Percentiles rank a stretch among this genome's conserved stretches.
Evolutionary conservation across 2,329 filamentous ascomycete species (phyloP).

Genomic region (Cercospora citrullina): DNA sequence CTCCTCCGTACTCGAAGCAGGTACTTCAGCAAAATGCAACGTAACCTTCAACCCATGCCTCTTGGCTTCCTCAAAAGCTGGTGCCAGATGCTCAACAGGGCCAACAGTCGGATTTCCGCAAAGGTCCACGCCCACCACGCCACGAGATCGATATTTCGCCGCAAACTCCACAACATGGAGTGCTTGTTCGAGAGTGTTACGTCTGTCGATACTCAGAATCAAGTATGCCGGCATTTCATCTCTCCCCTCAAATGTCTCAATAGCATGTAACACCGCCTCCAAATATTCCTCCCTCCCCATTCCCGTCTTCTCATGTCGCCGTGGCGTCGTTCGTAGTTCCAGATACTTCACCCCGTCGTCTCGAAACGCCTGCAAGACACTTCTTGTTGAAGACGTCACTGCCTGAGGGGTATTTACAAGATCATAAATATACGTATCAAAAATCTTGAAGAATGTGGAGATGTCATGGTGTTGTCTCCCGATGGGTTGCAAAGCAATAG

Average conservation of each 20-base stretch:
- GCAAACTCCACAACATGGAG: constrained; percentile 65
- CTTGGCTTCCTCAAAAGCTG: constrained; percentile 60
- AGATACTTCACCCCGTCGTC: constrained; percentile 73
- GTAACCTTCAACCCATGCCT: constrained; percentile 62
- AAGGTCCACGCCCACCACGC: constrained; percentile 72
- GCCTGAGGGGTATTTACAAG: constrained; percentile 62
- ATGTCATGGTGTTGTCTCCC: constrained; percentile 40
- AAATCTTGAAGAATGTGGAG: constrained; percentile 72
- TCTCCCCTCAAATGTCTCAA: constrained; percentile 52
- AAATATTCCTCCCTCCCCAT: constrained; percentile 67
- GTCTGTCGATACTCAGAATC: constrained; percentile 74
- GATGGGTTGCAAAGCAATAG: constrained; percentile 66
- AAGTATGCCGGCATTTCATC: constrained; percentile 47
- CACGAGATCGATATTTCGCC: constrained; percentile 48
- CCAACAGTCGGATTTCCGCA: constrained; percentile 72
- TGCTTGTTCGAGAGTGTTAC: constrained; percentile 60
- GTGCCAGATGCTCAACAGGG: constrained; percentile 60
- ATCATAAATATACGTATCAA: constrained; percentile 76
- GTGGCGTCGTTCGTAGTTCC: constrained; percentile 78
- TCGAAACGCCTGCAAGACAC: constrained; percentile 67
- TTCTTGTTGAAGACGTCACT: constrained; percentile 61
- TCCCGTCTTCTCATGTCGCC: constrained; percentile 55
- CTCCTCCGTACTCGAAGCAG: constrained; percentile 54
- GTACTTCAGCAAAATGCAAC: constrained; percentile 75
- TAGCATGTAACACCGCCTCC: constrained; percentile 63